Percentiles rank a stretch among this genome's conserved stretches.
Conservation (phyloP, 495 filamentous ascomycete species). For the Penicillium tannophilum region DNA sequence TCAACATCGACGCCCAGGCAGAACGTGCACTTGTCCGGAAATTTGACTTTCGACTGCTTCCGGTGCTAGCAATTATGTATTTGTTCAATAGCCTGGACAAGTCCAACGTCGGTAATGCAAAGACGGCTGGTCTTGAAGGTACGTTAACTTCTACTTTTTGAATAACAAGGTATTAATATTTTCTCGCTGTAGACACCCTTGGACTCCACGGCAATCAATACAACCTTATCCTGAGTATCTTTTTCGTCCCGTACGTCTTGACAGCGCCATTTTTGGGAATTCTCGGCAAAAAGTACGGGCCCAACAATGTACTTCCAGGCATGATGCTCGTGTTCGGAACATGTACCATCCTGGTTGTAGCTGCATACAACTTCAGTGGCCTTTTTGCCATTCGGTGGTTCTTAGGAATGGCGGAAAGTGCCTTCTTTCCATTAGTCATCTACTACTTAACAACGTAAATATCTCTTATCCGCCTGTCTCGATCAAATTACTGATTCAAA, state of each 20-base stretch:
- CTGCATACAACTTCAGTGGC: constrained; percentile 62
- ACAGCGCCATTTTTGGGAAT: constrained; percentile 68
- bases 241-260: constrained; percentile 77
- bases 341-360: constrained; percentile 57
- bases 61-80: constrained; percentile 67
- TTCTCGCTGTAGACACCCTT: constrained; percentile 43
- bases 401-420: constrained; percentile 71
- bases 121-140: constrained; percentile 62
- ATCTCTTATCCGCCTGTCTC: too few relatives aligned
- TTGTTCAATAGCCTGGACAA: constrained; percentile 70
- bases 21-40: constrained; percentile 38
- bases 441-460: constrained; percentile 53
- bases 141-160: too few relatives aligned
- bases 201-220: constrained; percentile 64
- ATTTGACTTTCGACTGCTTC: constrained; percentile 64
- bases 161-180: too few relatives aligned
- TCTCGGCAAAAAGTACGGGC: constrained; percentile 67
- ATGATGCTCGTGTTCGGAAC: constrained; percentile 70
- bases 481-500: not conserved
- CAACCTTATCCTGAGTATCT: constrained; percentile 70
- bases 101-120: constrained; percentile 69
- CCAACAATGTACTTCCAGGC: constrained; percentile 62
- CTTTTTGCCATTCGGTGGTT: constrained; percentile 60
- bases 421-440: constrained; percentile 72
- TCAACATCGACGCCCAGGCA: constrained; percentile 20